Evolutionary conservation across 768 basidiomycete genomes (phyloP).

Genomic region (Exidia glandulosa): DNA sequence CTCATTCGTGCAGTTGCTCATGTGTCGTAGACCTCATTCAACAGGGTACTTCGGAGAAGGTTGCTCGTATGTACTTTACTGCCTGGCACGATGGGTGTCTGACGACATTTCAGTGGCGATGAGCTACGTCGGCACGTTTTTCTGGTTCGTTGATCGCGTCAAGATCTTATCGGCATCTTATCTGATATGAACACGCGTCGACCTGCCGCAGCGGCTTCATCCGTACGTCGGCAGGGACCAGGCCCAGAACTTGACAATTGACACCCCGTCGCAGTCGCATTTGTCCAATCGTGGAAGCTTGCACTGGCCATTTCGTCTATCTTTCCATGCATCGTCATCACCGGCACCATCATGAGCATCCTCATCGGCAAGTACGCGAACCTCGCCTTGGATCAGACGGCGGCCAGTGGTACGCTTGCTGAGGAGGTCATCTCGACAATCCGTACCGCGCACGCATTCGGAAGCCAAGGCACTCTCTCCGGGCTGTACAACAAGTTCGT

Average conservation of each 20-base stretch:
- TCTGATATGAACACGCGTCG: not conserved
- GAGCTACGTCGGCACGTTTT: slow-evolving; percentile 57
- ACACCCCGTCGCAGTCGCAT: slow-evolving; percentile 20
- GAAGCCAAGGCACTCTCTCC: slow-evolving; percentile 56
- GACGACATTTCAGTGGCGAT: slow-evolving; percentile 43
- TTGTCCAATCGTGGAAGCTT: slow-evolving; percentile 62
- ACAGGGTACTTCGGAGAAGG: slow-evolving; percentile 85
- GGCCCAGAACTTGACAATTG: not conserved
- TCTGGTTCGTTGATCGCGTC: slow-evolving; percentile 24
- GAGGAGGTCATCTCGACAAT: slow-evolving; percentile 90
- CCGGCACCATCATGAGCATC: slow-evolving; percentile 63
- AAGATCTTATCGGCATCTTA: no score
- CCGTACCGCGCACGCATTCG: slow-evolving; percentile 89
- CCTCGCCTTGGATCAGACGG: slow-evolving; percentile 60
- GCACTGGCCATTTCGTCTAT: slow-evolving; percentile 76
- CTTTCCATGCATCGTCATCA: slow-evolving; percentile 69
- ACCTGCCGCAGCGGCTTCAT: slow-evolving; percentile 24
- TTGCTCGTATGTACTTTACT: slow-evolving; percentile 30
- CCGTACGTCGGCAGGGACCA: slow-evolving; percentile 10
- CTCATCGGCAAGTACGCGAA: slow-evolving; percentile 51
- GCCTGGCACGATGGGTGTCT: not conserved
- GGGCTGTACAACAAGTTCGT: slow-evolving; percentile 56
- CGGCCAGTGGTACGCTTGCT: slow-evolving; percentile 70
- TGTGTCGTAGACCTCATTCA: slow-evolving; percentile 62
- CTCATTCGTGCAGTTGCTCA: not conserved